These are phyloP conservation scores for Yamagishiella unicocca DNA, from an alignment of 139 green algal genomes.

Conservation along the genomic window DNA sequence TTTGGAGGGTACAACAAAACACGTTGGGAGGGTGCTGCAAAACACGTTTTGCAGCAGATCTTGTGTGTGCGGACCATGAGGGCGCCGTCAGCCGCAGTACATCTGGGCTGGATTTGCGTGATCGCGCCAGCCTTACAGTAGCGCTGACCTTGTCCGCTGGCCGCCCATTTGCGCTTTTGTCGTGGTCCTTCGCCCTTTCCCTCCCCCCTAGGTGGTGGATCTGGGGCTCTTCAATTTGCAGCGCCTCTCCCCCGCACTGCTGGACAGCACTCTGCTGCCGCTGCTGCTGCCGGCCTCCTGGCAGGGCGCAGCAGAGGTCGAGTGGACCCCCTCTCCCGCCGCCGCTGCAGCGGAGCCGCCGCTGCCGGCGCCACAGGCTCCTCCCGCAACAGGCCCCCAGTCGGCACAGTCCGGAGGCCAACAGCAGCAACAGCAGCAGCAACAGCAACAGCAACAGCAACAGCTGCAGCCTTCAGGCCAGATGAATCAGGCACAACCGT, in stretches of 20 bases:
- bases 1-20: no score
- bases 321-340: constrained; percentile 6
- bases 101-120: no score
- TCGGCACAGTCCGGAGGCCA: no score
- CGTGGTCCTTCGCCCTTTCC: not conserved
- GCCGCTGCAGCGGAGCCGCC: not conserved
- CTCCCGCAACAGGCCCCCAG: not conserved
- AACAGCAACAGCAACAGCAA: constrained; percentile 29
- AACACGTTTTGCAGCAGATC: no score
- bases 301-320: constrained; percentile 51
- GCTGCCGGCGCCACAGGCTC: not conserved
- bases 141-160: no score
- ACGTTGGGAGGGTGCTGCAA: no score
- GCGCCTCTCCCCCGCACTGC: constrained; percentile 39
- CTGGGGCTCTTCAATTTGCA: constrained; percentile 50
- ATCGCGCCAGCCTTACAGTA: no score
- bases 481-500: no score
- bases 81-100: no score
- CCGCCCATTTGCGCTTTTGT: no score
- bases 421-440: not conserved
- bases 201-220: not conserved
- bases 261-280: constrained; percentile 63
- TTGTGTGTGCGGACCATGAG: no score
- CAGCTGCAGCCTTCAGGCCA: not conserved
- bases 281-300: constrained; percentile 67